Base-by-base conservation (phyloP, 352 stramenopile genomes). In the Globisporangium camurandrum region DNA sequence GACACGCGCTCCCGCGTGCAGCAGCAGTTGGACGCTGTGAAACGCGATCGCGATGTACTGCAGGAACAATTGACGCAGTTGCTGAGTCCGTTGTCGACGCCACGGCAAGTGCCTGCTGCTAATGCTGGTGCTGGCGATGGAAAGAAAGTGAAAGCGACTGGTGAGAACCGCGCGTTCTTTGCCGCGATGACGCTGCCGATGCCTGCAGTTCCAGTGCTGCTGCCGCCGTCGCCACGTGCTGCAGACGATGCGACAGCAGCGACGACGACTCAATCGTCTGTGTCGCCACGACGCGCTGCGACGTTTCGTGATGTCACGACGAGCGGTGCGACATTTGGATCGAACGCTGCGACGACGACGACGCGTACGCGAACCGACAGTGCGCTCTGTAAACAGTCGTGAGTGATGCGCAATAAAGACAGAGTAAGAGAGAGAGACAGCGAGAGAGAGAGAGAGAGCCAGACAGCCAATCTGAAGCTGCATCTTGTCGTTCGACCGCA, bases 1-100 rank as follows among this genome's bases (percentile, higher is more conserved):
- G 70, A 69, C 33, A 77, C 81, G 51, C 80, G 83, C 50, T 56
- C 56, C 10, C 49, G 46, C 1, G 50, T 78, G 4, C 38, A 66
- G 24, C 39, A 23, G 14, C 56, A 78, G 26, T 58, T 66, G 1
- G 62, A 71, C 3, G 46, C 39, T 4, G 49, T 73, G 11, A 44
- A 42, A 16, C 50, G 57, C 7, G 62, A 73, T 20, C 62, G 68
- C 46, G 39, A 56, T 5, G 62, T 69, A 26, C 61, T 61, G 28
- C 51, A 58, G 16, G 57, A 42, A 17, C 65, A 79, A 40, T 55
- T 84, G 12, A 42, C 48, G 16, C 22, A 51, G 11, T 31, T 60
- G 12, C 31, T 28, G 14, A 60, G 54, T 24, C 54, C 54, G 3
- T 24, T 46, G 46, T n/a, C n/a, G n/a, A n/a, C n/a, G n/a, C n/a